Base-by-base conservation (phyloP, 345 rosid species). In the Eucalyptus erythrocorys region DNA sequence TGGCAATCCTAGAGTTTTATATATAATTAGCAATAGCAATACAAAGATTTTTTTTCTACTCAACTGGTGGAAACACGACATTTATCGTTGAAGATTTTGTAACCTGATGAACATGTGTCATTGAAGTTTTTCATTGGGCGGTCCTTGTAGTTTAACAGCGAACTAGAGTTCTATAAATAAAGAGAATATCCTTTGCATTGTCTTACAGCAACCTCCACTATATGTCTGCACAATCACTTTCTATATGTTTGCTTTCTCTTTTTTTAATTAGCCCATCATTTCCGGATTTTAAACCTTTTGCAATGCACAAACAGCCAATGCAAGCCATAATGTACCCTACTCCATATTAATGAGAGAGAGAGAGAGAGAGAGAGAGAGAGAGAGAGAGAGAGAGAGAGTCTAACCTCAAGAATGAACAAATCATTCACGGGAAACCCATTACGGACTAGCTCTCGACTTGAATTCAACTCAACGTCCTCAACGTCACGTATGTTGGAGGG, bases 351-450 rank as follows among this genome's bases (percentile, higher is more conserved):
- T 27, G 50, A 1, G 0, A 49, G 51, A 49, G 51, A 15, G 50
- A 48, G 50, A 48, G 50, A 48, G 49, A 48, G 49, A 48, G 10
- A 8, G 47, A 43, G 49, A 48, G 50, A 48, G 49, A 24, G 30
- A 24, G 15, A 27, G 15, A 27, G 71, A 64, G 37, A 64, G 17
- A 16, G 34, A 61, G n/a, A 26, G n/a, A 26, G 71, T 30, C 37
- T n/a, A 30, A 64, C 37, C 71, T 64, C 19, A 30, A 8, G 37
- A 19, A n/a, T 64, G 21, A n/a, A 14, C 19, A 13, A 64, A 64
- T 64, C 37, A 30, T 1, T n/a, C 0, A 13, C 0, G 71, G 4
- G 4, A 19, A 64, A 64, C 19, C 37, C 9, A 51, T 51, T 61
- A 61, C 1, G 1, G 0, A 30, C 21, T 8, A 13, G 71, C 7